Conservation (phyloP, 1,284 basidiomycete species). For the Lignosus rhinocerotis region DNA sequence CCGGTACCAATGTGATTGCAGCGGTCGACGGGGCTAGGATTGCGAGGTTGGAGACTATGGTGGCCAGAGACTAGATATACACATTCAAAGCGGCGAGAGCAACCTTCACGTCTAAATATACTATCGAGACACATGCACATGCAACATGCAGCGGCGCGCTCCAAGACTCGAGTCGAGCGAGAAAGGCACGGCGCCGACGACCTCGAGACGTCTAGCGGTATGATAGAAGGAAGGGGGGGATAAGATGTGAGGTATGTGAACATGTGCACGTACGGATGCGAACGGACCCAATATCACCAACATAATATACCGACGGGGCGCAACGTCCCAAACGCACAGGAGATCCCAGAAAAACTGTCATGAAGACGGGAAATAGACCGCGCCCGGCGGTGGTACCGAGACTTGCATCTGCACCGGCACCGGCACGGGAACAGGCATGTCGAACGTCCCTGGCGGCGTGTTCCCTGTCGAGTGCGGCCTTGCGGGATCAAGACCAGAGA, state of each 20-base stretch:
- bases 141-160: not conserved
- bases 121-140: constrained; percentile 13
- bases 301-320: constrained; percentile 10
- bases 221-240: not conserved
- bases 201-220: constrained; percentile 16
- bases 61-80: constrained; percentile 6
- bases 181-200: not conserved
- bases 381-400: constrained; percentile 10
- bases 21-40: not conserved
- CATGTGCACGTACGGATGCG: constrained; percentile 5
- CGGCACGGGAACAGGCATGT: constrained; percentile 9
- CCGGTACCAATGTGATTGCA: not conserved
- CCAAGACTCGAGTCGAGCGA: not conserved
- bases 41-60: not conserved
- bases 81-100: constrained; percentile 22
- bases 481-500: constrained; percentile 20
- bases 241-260: constrained; percentile 6
- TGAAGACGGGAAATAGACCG: constrained; percentile 23
- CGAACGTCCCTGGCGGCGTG: constrained; percentile 22
- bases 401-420: not conserved
- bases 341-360: constrained; percentile 5
- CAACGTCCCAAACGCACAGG: constrained; percentile 9
- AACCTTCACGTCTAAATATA: constrained; percentile 19
- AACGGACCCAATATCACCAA: constrained; percentile 14
- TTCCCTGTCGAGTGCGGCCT: constrained; percentile 31